Conservation (phyloP, 441 rosid genomes). For the Dalechampia spathulata region DNA sequence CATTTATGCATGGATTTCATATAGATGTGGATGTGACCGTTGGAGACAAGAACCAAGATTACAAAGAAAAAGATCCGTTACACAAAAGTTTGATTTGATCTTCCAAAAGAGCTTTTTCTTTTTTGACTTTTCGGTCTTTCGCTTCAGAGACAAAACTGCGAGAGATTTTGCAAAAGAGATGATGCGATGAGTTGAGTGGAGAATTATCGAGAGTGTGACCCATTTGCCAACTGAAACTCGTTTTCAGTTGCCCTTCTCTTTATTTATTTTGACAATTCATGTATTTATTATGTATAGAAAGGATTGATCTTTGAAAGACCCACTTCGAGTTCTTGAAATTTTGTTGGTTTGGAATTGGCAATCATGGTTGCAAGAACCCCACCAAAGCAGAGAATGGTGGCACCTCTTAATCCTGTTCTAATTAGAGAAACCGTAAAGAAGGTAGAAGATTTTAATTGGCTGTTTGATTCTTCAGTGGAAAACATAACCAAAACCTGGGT, state of each 20-base stretch:
- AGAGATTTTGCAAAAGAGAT: too few relatives aligned
- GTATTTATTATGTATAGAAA: conserved; percentile 9
- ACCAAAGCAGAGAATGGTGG: conserved; percentile 66
- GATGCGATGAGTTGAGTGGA: not conserved
- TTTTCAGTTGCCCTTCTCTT: too few relatives aligned
- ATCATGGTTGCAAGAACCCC: conserved; percentile 98
- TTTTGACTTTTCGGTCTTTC: not conserved
- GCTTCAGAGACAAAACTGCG: conserved; percentile 23
- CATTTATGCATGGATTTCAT: too few relatives aligned
- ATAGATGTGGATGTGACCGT: conserved; percentile 42
- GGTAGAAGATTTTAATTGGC: conserved; percentile 47
- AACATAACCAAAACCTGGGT: not conserved
- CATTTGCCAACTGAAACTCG: too few relatives aligned
- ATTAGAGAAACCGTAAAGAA: conserved; percentile 79
- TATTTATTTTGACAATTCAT: not conserved
- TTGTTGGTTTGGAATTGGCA: not conserved
- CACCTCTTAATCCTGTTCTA: conserved; percentile 69
- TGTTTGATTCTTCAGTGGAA: too few relatives aligned
- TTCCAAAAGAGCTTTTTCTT: too few relatives aligned
- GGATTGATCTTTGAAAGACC: conserved; percentile 13
- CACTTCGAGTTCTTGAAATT: conserved; percentile 19
- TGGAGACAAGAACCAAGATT: too few relatives aligned
- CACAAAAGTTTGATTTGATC: too few relatives aligned
- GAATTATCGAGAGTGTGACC: not conserved
- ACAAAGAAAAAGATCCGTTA: conserved; percentile 48